Percentiles rank a stretch among this genome's conserved stretches.
Evolutionary conservation across 768 basidiomycete species (phyloP).

Genomic region (Podaxis rugospora): DNA sequence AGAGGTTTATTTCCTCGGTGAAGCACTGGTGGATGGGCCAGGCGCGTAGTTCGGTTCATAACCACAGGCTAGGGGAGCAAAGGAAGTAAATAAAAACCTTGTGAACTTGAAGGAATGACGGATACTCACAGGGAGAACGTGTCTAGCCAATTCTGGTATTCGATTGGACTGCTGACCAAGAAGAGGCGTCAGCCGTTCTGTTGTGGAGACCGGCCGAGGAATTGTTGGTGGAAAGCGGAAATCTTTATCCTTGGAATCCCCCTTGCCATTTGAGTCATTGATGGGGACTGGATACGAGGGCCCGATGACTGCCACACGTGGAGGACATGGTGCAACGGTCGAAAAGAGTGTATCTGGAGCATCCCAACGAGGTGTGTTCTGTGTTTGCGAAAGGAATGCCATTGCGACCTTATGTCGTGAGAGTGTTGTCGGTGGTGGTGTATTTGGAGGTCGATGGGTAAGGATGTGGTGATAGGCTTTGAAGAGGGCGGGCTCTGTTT

Average conservation of each 20-base stretch:
- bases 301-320: conserved; percentile 57
- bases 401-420: conserved; percentile 74
- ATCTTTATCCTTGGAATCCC: conserved; percentile 41
- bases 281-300: conserved; percentile 62
- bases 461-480: conserved; percentile 75
- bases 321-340: conserved; percentile 52
- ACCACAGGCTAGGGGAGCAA: conserved; percentile 41
- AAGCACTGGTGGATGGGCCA: conserved; percentile 63
- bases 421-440: conserved; percentile 47
- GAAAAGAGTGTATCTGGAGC: conserved; percentile 62
- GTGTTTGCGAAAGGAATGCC: conserved; percentile 56
- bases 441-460: conserved; percentile 57
- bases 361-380: conserved; percentile 62
- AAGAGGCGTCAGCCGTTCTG: conserved; percentile 56
- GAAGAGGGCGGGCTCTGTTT: conserved; percentile 60
- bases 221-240: conserved; percentile 48
- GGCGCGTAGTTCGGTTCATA: conserved; percentile 52
- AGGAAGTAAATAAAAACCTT: conserved; percentile 6
- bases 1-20: conserved; percentile 45
- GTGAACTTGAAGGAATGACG: neutral
- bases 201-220: conserved; percentile 38
- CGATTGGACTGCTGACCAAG: conserved; percentile 61
- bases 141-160: conserved; percentile 62
- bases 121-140: conserved; percentile 59
- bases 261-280: conserved; percentile 19